Percentiles rank a stretch among this genome's conserved stretches.
Evolutionary conservation across 805 yeast species (phyloP).

Genomic region (Saccharomycopsis fibuligera): DNA sequence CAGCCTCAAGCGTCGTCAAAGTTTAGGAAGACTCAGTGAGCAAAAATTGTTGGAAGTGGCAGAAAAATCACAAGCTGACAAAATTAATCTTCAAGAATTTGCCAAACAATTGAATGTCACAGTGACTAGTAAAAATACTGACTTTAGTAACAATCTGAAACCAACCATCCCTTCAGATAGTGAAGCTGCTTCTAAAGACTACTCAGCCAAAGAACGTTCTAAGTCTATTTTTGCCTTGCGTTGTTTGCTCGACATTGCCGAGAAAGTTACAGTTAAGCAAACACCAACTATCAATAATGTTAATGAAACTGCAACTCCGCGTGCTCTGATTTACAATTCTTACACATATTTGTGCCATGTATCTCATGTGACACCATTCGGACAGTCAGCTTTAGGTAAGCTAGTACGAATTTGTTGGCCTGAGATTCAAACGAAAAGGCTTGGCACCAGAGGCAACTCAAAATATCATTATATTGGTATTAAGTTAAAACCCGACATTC

Average conservation of each 20-base stretch:
- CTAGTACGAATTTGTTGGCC: conserved; percentile 63
- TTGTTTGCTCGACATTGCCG: conserved; percentile 8
- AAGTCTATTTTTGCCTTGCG: conserved; percentile 11
- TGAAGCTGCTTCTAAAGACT: no score
- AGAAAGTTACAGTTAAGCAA: neutral
- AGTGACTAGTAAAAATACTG: neutral
- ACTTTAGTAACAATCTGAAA: neutral
- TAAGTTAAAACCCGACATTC: conserved; percentile 22
- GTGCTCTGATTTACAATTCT: conserved; percentile 37
- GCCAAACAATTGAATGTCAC: neutral
- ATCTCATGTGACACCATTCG: conserved; percentile 40
- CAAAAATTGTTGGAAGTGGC: no score
- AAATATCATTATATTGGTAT: conserved; percentile 84
- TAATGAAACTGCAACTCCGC: conserved; percentile 30
- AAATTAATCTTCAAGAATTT: neutral
- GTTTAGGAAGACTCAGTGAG: no score
- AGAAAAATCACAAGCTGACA: neutral
- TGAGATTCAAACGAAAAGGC: conserved; percentile 60
- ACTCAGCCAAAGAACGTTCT: neutral
- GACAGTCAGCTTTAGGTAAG: conserved; percentile 77
- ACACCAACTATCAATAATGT: conserved; percentile 29
- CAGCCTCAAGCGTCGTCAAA: no score
- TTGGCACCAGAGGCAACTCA: conserved; percentile 78
- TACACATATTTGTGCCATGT: conserved; percentile 36
- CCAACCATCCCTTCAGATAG: no score